Evolutionary conservation across 352 stramenopile species (phyloP), one percentile per base, ranked within the genome.

Genomic region (Phytophthora fragariae): DNA sequence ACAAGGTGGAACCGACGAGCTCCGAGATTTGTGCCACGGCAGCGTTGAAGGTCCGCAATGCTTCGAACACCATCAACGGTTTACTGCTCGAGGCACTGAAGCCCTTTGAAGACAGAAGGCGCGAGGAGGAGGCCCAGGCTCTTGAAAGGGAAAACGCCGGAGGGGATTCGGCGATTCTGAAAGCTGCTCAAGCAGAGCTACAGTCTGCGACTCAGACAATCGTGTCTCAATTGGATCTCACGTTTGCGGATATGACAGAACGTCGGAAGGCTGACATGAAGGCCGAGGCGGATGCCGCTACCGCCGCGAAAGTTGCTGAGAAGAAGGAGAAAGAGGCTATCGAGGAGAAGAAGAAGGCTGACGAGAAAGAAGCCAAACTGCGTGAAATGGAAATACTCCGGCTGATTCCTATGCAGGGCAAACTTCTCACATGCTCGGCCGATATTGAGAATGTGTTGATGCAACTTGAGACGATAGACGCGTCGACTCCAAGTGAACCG

Each of bases 371-470:
- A 2, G 47, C 54, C 6, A 83, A 81, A 57, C 68, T 77, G 46
- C 62, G 74, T 8, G 75, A 89, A 8, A 76, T 70, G 59, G 73
- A 89, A 62, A 80, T 90, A 9, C 53, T 91, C 31, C 75, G 74
- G 1, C 50, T 89, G 15, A 65, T 91, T 0, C 84, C 84, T 3
- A 59, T 90, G 65, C 60, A 73, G 29, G 82, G 84, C 0, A 85
- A 79, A 41, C 64, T 91, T 8, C 59, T 90, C 9, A 78, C 74
- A 15, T 77, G 73, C 7, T 82, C 79, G 5, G 15, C 56, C 4
- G 84, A 92, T 33, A 78, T 92, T 53, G 70, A 92, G 3, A 72
- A 81, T 5, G 77, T 81, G 3, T 57, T 92, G 8, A 9, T 61
- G 4, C 78, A 85, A 15, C 57, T 92, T 6, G 84, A 90, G 19